Evolutionary conservation across 805 yeast species (phyloP), one percentile per base, ranked within the genome.

Genomic region (Metschnikowia chrysomelidarum): DNA sequence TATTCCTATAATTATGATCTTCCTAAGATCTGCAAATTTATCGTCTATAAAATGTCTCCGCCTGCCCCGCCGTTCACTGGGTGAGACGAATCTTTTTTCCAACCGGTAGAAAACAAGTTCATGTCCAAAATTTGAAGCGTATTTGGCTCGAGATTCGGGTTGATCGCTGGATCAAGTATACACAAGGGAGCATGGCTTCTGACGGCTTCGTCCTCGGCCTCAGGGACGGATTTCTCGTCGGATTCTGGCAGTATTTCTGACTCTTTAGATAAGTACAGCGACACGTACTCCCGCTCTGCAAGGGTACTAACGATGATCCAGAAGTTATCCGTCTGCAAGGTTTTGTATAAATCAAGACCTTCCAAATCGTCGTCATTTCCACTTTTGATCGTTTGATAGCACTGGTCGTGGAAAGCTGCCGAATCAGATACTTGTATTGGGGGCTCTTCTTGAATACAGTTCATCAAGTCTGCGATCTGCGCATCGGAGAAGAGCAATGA

Each of bases 261-360:
- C 19, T 26, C 25, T 20, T 32, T 23, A 11, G 43, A 27, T 25
- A 37, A 34, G 27, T 32, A 33, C 14, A 28, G 32, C n/a, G 38
- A 19, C 21, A 34, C 36, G 15, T 37, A 38, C 15, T 41, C 47
- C 11, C 41, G 26, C 17, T 46, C 47, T 11, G 32, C 22, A 17
- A 47, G 22, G 3, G 42, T 29, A 34, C 40, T 44, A 24, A 37
- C 27, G 19, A 36, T 29, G 12, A 47, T 37, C 51, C 51, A 47
- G 28, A 46, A 46, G 18, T 46, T 46, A 30, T 47, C 51, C 3
- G 51, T 43, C 20, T 47, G 51, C 3, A 47, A 24, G 6, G 50
- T 43, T 14, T 41, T 45, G 25, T 36, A 36, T 35, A 47, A 38
- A 30, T 47, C 50, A 4, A 18, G 16, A 2, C 50, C 46, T 8